Evolutionary conservation across 2,329 filamentous ascomycete species (phyloP).

Genomic region (Dryadomyces quercus-mongolicae): DNA sequence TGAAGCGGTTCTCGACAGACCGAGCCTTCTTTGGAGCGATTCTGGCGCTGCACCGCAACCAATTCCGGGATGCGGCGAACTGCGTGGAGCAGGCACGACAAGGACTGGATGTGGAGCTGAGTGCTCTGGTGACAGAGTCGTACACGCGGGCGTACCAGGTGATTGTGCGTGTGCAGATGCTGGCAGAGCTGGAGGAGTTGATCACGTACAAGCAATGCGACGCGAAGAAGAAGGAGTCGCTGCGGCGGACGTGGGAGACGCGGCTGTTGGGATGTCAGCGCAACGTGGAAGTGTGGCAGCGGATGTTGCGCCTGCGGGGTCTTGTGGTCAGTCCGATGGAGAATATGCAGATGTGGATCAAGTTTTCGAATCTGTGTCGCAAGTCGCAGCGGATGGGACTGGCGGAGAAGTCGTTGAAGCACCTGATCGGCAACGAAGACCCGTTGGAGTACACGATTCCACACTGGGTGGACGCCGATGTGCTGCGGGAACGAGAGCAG

Average conservation of each 20-base stretch:
- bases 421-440: slow-evolving; percentile 65
- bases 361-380: slow-evolving; percentile 94
- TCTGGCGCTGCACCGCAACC: slow-evolving; percentile 84
- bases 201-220: slow-evolving; percentile 96
- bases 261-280: slow-evolving; percentile 89
- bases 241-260: slow-evolving; percentile 92
- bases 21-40: slow-evolving; percentile 97
- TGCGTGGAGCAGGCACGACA: slow-evolving; percentile 90
- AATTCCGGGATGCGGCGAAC: slow-evolving; percentile 79
- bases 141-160: slow-evolving; percentile 96
- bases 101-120: slow-evolving; percentile 88
- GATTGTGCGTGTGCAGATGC: slow-evolving; percentile 97
- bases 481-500: slow-evolving; percentile 14
- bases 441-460: slow-evolving; percentile 49
- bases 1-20: slow-evolving; percentile 89
- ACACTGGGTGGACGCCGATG: slow-evolving; percentile 34
- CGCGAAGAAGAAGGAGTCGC: slow-evolving; percentile 74
- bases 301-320: slow-evolving; percentile 89
- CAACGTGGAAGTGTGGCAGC: slow-evolving; percentile 96
- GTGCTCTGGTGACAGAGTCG: slow-evolving; percentile 91
- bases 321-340: slow-evolving; percentile 85
- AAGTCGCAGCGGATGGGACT: slow-evolving; percentile 92
- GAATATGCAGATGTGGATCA: slow-evolving; percentile 99
- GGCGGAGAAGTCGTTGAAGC: slow-evolving; percentile 88
- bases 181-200: slow-evolving; percentile 95